These are phyloP conservation scores for Sclerotinia nivalis DNA, from an alignment of 2,329 filamentous ascomycete genomes.

Conservation along the genomic window DNA sequence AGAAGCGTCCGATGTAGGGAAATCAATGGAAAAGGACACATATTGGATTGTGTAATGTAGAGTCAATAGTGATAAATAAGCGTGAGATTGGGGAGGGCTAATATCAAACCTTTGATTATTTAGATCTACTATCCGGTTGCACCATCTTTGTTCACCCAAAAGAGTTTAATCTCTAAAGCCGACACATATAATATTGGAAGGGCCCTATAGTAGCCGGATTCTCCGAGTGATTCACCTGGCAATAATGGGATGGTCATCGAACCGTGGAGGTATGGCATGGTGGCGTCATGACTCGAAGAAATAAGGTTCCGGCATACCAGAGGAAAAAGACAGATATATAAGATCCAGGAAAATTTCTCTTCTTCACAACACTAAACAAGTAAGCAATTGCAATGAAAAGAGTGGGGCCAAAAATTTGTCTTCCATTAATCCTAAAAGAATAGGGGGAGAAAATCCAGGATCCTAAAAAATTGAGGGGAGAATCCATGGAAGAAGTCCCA, in stretches of 20 bases:
- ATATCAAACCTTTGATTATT: too few relatives aligned
- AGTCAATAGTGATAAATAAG: neutral
- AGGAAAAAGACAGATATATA: neutral
- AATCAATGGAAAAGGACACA: neutral
- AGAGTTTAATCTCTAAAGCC: neutral
- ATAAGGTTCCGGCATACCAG: too few relatives aligned
- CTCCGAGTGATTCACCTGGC: fast-evolving
- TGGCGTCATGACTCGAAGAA: neutral
- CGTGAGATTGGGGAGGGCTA: neutral
- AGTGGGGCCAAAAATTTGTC: neutral
- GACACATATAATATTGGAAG: neutral
- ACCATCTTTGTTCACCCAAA: neutral
- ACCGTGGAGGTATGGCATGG: neutral
- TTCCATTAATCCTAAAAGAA: neutral
- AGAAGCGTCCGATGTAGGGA: neutral
- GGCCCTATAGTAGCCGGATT: too few relatives aligned
- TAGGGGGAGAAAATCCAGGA: neutral
- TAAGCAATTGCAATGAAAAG: neutral
- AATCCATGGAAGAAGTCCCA: neutral
- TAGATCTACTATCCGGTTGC: too few relatives aligned
- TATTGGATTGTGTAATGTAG: neutral
- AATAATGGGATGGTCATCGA: neutral
- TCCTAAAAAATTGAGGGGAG: neutral
- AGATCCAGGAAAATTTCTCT: neutral
- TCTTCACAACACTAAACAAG: neutral